phyloP scores from a whole-genome alignment of 2,329 filamentous ascomycete species.

The Arthrobotrys conoides region DNA sequence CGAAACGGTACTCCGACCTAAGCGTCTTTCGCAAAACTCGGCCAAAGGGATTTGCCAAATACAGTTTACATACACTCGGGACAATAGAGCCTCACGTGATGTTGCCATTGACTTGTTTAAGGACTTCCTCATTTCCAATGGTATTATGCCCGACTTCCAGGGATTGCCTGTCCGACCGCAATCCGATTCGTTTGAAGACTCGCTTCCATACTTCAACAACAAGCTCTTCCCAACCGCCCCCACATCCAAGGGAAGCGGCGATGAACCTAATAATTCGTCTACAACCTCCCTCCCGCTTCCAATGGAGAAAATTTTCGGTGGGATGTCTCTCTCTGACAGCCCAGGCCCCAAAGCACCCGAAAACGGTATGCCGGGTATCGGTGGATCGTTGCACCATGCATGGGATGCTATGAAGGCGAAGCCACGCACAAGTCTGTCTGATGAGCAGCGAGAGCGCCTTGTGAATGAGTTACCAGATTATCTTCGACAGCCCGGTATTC shows the following conservation, averaged over 20 bases:
- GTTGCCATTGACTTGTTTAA: constrained; percentile 97
- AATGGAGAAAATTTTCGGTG: constrained; percentile 61
- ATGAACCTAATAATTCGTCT: constrained; percentile 58
- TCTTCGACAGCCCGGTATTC: constrained; percentile 45
- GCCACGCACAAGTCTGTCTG: constrained; percentile 84
- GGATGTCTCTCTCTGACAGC: constrained; percentile 68
- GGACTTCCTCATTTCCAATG: constrained; percentile 84
- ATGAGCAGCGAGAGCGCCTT: constrained; percentile 55
- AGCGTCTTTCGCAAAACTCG: constrained; percentile 71
- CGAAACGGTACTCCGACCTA: constrained; percentile 77
- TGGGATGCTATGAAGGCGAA: constrained; percentile 92
- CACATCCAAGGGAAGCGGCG: constrained; percentile 72
- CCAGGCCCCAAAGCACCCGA: constrained; percentile 85
- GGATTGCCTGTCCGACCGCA: constrained; percentile 98
- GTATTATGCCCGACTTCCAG: constrained; percentile 90
- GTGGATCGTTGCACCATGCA: constrained; percentile 85
- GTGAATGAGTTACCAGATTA: constrained; percentile 58
- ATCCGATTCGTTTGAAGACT: constrained; percentile 98
- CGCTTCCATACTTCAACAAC: constrained; percentile 94
- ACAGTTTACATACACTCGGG: constrained; percentile 88
- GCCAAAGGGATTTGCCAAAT: constrained; percentile 68
- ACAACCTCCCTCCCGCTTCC: constrained; percentile 60
- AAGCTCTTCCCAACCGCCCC: constrained; percentile 95
- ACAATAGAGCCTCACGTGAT: constrained; percentile 94
- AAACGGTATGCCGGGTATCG: constrained; percentile 82